Conservation (phyloP, 495 filamentous ascomycete species). For the Aspergillus steynii region DNA sequence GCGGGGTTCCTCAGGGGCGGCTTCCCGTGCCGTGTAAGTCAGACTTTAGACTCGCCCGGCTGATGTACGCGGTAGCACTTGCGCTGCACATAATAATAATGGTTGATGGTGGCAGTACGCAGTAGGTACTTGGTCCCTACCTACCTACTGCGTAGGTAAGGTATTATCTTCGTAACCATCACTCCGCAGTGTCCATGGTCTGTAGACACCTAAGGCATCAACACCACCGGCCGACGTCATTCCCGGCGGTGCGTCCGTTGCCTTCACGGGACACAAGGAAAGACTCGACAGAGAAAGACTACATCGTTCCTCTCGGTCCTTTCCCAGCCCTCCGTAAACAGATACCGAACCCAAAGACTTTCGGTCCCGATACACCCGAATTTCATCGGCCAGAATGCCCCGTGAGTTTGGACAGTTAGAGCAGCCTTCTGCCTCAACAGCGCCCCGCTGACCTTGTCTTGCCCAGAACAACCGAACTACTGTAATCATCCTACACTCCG, state of each 20-base stretch:
- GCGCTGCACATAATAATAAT: no score
- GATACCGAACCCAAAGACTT: neutral
- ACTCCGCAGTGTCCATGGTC: no score
- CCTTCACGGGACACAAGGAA: neutral
- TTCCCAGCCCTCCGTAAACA: neutral
- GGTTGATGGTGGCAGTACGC: no score
- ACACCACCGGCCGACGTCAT: constrained; percentile 8
- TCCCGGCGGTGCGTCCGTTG: neutral
- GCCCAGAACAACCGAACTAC: constrained; percentile 30
- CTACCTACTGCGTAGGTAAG: no score
- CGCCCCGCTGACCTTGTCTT: neutral
- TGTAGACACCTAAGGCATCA: neutral
- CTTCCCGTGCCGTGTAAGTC: constrained; percentile 2
- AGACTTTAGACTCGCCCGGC: constrained; percentile 1
- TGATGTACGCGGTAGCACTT: neutral
- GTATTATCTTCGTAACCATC: no score
- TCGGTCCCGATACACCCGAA: neutral
- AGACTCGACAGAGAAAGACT: no score
- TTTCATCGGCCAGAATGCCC: constrained; percentile 8
- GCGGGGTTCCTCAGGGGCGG: neutral
- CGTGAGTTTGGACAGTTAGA: constrained; percentile 11
- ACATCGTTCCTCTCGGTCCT: no score
- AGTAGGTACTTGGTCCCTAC: no score
- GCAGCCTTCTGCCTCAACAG: neutral
- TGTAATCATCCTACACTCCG: constrained; percentile 20